These are phyloP conservation scores for Boletus coccyginus DNA, from an alignment of 768 basidiomycete genomes.

Conservation along the genomic window DNA sequence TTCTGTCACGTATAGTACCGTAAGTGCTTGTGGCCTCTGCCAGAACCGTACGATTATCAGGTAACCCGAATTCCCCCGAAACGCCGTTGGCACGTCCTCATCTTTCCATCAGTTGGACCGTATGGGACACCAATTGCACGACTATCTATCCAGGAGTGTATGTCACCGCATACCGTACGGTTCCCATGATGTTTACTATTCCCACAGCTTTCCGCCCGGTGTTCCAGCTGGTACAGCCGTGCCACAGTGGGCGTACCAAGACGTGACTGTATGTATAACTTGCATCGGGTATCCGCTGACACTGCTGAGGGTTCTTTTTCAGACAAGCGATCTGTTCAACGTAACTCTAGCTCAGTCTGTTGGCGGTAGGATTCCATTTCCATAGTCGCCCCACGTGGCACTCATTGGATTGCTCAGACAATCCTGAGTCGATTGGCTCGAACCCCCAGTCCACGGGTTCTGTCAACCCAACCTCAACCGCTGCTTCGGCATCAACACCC, in stretches of 20 bases:
- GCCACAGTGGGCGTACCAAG: conserved; percentile 62
- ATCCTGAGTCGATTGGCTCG: conserved; percentile 44
- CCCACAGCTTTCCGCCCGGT: conserved; percentile 42
- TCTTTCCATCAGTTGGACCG: conserved; percentile 43
- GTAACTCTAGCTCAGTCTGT: conserved; percentile 34
- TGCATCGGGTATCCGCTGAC: not conserved
- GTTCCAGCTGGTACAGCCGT: conserved; percentile 49
- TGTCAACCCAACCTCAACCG: conserved; percentile 6
- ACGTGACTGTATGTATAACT: conserved; percentile 42
- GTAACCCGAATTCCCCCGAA: conserved; percentile 22
- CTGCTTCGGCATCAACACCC: conserved; percentile 14
- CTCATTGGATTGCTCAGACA: conserved; percentile 26
- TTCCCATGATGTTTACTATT: not conserved
- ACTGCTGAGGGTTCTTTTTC: conserved; percentile 2
- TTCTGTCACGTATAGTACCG: conserved; percentile 51
- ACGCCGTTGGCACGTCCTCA: not conserved
- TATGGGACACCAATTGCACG: conserved; percentile 50
- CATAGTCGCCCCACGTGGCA: not conserved
- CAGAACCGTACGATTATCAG: conserved; percentile 42
- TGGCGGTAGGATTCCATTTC: conserved; percentile 19
- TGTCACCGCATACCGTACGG: not conserved
- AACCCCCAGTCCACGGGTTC: conserved; percentile 28
- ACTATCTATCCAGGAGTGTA: conserved; percentile 31
- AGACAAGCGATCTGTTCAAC: conserved; percentile 42
- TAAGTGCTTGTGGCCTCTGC: conserved; percentile 58